phyloP scores from a whole-genome alignment of 192 early-diverging fungal species.

The Blastocladiella britannica region DNA sequence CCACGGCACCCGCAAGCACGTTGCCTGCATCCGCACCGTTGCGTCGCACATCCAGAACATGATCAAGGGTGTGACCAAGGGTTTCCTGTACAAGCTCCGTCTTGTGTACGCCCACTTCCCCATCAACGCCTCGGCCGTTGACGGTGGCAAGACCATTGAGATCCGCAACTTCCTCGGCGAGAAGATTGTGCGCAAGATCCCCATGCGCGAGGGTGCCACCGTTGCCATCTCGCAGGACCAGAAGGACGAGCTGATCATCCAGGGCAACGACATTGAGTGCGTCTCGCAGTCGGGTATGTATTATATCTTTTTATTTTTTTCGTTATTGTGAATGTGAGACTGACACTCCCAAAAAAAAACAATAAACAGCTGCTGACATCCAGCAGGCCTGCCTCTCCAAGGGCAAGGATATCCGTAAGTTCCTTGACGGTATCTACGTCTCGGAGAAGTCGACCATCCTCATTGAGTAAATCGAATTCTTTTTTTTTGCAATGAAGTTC shows the following conservation, averaged over 20 bases:
- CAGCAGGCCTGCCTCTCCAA: slow-evolving; percentile 80
- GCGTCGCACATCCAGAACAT: slow-evolving; percentile 89
- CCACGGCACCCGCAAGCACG: slow-evolving; percentile 92
- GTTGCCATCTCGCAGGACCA: slow-evolving; percentile 51
- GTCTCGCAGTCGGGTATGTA: slow-evolving; percentile 75
- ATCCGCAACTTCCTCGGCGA: slow-evolving; percentile 98
- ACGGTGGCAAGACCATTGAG: slow-evolving; percentile 58
- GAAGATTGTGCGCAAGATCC: slow-evolving; percentile 69
- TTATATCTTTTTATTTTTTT: neutral
- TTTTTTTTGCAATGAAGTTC: neutral
- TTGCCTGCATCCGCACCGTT: slow-evolving; percentile 94
- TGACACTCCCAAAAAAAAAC: neutral
- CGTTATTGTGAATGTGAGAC: slow-evolving; percentile 2
- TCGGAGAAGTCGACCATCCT: slow-evolving; percentile 56
- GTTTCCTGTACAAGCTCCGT: slow-evolving; percentile 98
- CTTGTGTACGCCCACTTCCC: slow-evolving; percentile 99
- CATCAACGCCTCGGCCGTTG: slow-evolving; percentile 79
- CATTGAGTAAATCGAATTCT: slow-evolving; percentile 21
- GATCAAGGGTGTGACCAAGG: slow-evolving; percentile 95
- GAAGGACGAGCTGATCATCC: slow-evolving; percentile 89
- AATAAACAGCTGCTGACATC: slow-evolving; percentile 58
- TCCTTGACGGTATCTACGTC: slow-evolving; percentile 95
- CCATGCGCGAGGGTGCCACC: slow-evolving; percentile 66
- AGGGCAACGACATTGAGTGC: slow-evolving; percentile 80
- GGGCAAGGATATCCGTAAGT: slow-evolving; percentile 99